A percentile compares a stretch with the other conserved stretches of the same genome.
Conservation (phyloP, 2,329 filamentous ascomycete genomes). For the Massarina eburnea region DNA sequence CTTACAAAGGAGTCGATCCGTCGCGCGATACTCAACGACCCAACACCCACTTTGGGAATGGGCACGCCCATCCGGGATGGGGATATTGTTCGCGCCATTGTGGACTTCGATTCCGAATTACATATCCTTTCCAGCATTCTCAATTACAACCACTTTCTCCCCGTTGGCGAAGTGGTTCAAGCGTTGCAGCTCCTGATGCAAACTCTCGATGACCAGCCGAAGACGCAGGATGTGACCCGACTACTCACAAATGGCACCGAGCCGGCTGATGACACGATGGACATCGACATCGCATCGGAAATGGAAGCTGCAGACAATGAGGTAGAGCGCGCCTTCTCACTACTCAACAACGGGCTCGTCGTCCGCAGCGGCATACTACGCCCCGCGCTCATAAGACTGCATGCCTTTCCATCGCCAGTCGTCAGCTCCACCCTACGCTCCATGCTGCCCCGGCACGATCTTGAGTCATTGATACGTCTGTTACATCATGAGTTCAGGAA, state of each 20-base stretch:
- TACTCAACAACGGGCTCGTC: slow-evolving; percentile 65
- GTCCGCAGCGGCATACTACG: slow-evolving; percentile 66
- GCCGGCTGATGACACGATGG: slow-evolving; percentile 29
- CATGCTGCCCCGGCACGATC: slow-evolving; percentile 66
- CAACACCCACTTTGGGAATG: slow-evolving; percentile 45
- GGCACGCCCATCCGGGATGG: slow-evolving; percentile 57
- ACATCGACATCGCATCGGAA: slow-evolving; percentile 42
- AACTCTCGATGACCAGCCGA: slow-evolving; percentile 59
- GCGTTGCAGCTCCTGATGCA: slow-evolving; percentile 68
- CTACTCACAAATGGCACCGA: slow-evolving; percentile 34
- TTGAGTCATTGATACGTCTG: slow-evolving; percentile 70
- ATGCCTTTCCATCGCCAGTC: slow-evolving; percentile 61
- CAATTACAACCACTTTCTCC: slow-evolving; percentile 62
- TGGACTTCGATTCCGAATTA: slow-evolving; percentile 68
- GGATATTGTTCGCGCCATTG: slow-evolving; percentile 64
- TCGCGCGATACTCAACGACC: slow-evolving; percentile 38
- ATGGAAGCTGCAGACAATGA: slow-evolving; percentile 52
- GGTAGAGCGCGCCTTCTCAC: slow-evolving; percentile 67
- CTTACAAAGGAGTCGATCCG: slow-evolving; percentile 49
- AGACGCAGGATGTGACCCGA: slow-evolving; percentile 42
- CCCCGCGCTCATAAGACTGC: slow-evolving; percentile 69
- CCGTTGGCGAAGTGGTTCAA: slow-evolving; percentile 66
- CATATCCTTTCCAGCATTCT: slow-evolving; percentile 68
- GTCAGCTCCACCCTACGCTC: slow-evolving; percentile 66
- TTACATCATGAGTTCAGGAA: slow-evolving; percentile 72